Conservation (phyloP, 139 green algal species). For the Picochlorum sp. region DNA sequence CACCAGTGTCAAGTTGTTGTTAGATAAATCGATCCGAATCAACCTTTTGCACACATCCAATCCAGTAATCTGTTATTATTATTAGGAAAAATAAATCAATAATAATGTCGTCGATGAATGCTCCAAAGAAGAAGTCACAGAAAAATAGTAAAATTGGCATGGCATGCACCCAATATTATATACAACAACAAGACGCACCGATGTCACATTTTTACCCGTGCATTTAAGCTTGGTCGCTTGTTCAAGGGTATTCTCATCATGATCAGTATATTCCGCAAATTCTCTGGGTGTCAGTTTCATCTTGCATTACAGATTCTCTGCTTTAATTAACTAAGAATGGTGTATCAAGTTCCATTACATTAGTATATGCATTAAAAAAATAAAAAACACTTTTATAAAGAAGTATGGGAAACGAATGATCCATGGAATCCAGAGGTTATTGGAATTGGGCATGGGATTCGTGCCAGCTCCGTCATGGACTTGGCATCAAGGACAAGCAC, state of each 20-base stretch:
- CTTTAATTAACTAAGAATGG: too few relatives aligned
- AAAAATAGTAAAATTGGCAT: background rate
- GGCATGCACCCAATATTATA: too few relatives aligned
- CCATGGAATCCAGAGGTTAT: slow-evolving; percentile 67
- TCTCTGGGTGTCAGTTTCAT: slow-evolving; percentile 10
- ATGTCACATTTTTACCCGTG: slow-evolving; percentile 6
- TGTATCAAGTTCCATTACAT: too few relatives aligned
- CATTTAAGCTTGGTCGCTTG: slow-evolving; percentile 2
- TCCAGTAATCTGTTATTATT: slow-evolving; percentile 21
- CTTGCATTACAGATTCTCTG: background rate
- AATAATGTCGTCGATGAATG: background rate
- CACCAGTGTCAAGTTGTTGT: slow-evolving; percentile 14
- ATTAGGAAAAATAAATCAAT: background rate
- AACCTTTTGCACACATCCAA: slow-evolving; percentile 14
- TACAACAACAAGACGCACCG: background rate
- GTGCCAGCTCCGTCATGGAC: slow-evolving; percentile 46
- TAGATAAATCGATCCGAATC: slow-evolving; percentile 16
- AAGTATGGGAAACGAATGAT: background rate
- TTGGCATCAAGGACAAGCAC: slow-evolving; percentile 61
- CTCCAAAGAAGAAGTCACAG: background rate
- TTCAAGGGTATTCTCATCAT: background rate
- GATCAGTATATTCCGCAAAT: background rate
- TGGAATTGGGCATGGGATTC: slow-evolving; percentile 45
- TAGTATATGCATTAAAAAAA: too few relatives aligned
- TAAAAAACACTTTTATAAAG: too few relatives aligned